Percentiles rank a stretch among this genome's conserved stretches.
Evolutionary conservation across 1,284 basidiomycete species (phyloP).

Genomic region (Rhodotorula sp.): DNA sequence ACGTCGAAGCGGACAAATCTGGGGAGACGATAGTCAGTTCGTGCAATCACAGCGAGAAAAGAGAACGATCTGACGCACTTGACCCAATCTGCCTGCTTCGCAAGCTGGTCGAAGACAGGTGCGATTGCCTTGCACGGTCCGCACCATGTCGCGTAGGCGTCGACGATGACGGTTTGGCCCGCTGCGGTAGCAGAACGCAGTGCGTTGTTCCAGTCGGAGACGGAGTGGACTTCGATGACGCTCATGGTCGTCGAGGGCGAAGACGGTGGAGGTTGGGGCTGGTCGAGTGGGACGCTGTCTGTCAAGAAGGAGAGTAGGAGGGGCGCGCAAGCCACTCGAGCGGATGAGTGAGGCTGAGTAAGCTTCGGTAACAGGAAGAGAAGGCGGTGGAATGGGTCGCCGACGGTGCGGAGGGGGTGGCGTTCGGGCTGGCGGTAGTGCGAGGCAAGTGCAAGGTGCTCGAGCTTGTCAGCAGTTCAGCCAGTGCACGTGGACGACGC

Average conservation of each 20-base stretch:
- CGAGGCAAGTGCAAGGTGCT: background rate
- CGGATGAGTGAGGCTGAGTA: background rate
- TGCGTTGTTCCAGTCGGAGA: conserved; percentile 37
- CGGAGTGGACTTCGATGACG: conserved; percentile 29
- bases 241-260: conserved; percentile 11
- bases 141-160: conserved; percentile 5
- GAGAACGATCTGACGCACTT: conserved; percentile 4
- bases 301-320: too few species aligned
- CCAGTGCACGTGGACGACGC: background rate
- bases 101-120: conserved; percentile 19
- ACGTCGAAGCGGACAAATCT: conserved; percentile 44
- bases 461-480: too few species aligned
- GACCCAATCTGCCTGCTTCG: conserved; percentile 7
- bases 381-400: background rate
- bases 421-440: background rate
- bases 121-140: conserved; percentile 15
- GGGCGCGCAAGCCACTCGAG: background rate
- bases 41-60: too few species aligned
- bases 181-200: conserved; percentile 30
- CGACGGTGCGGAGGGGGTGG: background rate
- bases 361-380: background rate
- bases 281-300: background rate
- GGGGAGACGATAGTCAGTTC: background rate
- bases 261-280: background rate
- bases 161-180: conserved; percentile 39